phyloP scores from a whole-genome alignment of 176 grass and related monocot genomes.

The Ampelocalamus luodianensis region DNA sequence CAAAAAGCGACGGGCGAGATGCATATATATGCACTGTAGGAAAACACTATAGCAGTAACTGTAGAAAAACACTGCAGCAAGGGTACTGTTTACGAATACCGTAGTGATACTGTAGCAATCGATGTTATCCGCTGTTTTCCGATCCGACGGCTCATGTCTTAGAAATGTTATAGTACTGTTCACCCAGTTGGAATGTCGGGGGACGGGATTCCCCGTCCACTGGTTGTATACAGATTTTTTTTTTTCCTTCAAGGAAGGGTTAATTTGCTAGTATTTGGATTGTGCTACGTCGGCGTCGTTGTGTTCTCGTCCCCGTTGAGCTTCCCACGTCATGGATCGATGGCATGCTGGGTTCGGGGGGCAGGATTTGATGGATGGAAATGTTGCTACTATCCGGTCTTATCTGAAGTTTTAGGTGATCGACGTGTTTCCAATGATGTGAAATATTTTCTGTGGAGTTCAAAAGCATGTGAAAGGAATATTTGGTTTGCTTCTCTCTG shows the following conservation, averaged over 20 bases:
- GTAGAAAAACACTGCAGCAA: no score
- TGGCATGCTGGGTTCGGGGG: neutral
- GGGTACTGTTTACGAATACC: no score
- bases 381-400: neutral
- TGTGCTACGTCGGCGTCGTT: neutral
- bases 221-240: no score
- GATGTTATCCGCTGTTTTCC: no score
- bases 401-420: neutral
- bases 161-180: no score
- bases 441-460: neutral
- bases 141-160: no score
- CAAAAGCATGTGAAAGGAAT: neutral
- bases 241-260: neutral
- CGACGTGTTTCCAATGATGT: neutral
- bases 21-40: no score
- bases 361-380: neutral
- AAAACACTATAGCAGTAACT: no score
- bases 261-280: conserved; percentile 12
- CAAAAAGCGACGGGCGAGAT: no score
- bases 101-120: no score
- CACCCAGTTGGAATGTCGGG: no score
- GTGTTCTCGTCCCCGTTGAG: neutral
- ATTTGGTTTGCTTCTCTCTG: neutral
- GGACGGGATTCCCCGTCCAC: no score
- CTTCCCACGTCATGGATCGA: conserved; percentile 1